Evolutionary conservation across 139 green algal genomes (phyloP).

Genomic region (Closterium sp.): DNA sequence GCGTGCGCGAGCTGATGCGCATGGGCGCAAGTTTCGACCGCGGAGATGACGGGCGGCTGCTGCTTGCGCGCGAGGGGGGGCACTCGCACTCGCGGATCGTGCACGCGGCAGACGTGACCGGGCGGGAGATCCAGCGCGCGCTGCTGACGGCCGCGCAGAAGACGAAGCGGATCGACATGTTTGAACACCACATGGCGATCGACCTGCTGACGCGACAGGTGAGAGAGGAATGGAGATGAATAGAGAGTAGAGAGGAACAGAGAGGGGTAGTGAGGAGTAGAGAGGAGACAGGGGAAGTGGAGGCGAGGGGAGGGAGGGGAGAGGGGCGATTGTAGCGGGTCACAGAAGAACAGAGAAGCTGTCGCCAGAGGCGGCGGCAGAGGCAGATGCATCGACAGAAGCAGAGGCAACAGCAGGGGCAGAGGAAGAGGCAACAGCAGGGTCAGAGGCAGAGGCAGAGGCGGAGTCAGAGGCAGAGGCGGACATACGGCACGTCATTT

Average conservation of each 20-base stretch:
- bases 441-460: neutral
- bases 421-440: too few species aligned
- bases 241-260: neutral
- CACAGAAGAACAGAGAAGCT: neutral
- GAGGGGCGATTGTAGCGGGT: neutral
- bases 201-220: constrained; percentile 54
- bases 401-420: too few species aligned
- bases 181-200: constrained; percentile 70
- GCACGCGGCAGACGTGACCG: constrained; percentile 91
- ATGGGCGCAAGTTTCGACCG: constrained; percentile 86
- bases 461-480: neutral
- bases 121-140: constrained; percentile 89
- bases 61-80: constrained; percentile 92
- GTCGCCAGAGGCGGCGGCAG: too few species aligned
- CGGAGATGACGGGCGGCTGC: constrained; percentile 73
- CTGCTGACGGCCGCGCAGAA: constrained; percentile 67
- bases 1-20: constrained; percentile 84
- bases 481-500: neutral
- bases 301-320: too few species aligned
- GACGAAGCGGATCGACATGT: constrained; percentile 80
- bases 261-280: neutral
- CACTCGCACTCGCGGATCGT: constrained; percentile 91
- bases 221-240: neutral
- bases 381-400: too few species aligned
- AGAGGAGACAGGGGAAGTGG: neutral